phyloP scores from a whole-genome alignment of 2,329 filamentous ascomycete species.

The Phialophora macrospora region DNA sequence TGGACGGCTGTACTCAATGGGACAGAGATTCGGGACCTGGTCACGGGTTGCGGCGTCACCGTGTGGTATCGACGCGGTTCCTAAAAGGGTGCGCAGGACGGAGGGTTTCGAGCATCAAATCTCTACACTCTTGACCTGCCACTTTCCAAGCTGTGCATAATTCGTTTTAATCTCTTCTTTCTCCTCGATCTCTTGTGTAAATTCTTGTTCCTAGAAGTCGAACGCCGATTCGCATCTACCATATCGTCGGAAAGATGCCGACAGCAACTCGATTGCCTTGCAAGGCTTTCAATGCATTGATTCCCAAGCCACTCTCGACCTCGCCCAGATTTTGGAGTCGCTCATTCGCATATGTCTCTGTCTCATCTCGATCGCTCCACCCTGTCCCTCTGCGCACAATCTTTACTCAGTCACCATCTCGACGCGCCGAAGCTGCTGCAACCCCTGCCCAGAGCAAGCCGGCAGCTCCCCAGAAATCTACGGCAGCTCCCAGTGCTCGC shows the following conservation, averaged over 20 bases:
- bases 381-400: constrained; percentile 20
- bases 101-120: not conserved
- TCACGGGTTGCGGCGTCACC: constrained; percentile 35
- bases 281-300: constrained; percentile 8
- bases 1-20: constrained; percentile 2
- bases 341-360: not conserved
- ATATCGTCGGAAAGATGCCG: constrained; percentile 13
- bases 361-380: constrained; percentile 3
- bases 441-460: constrained; percentile 19
- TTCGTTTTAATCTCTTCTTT: not conserved
- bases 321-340: constrained; percentile 26
- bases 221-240: not conserved
- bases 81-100: not conserved
- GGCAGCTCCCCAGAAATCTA: constrained; percentile 14
- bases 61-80: not conserved
- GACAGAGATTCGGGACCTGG: not conserved
- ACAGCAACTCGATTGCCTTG: constrained; percentile 19
- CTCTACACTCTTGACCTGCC: not conserved
- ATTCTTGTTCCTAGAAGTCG: not conserved
- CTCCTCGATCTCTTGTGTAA: not conserved
- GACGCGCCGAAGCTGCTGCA: constrained; percentile 23
- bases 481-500: constrained; percentile 25
- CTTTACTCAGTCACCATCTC: constrained; percentile 25
- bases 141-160: not conserved
- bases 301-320: constrained; percentile 32